Conservation (phyloP, 305 asterid genomes). For the Stenogyne calaminthoides region DNA sequence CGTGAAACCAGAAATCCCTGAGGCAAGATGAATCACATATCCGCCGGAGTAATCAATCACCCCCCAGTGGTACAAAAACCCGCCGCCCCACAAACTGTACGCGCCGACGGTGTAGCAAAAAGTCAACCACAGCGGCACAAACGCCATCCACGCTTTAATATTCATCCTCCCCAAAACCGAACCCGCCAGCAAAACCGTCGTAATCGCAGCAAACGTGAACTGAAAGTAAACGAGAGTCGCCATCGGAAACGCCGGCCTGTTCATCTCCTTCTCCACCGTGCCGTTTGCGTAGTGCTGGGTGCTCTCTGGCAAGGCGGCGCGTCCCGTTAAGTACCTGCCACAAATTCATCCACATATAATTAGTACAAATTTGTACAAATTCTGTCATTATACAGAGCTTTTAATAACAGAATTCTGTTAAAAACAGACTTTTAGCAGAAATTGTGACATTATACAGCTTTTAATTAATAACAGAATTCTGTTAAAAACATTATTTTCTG, state of each 20-base stretch:
- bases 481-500: no score
- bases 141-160: constrained; percentile 81
- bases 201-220: constrained; percentile 80
- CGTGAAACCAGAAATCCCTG: constrained; percentile 80
- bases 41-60: constrained; percentile 85
- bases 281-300: constrained; percentile 46
- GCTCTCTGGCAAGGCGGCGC: constrained; percentile 69
- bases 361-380: no score
- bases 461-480: no score
- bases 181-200: constrained; percentile 69
- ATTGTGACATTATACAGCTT: no score
- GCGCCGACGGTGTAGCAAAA: constrained; percentile 77
- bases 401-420: no score
- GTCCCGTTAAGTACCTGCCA: constrained; percentile 42
- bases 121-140: constrained; percentile 75
- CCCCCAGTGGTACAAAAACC: constrained; percentile 74
- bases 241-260: constrained; percentile 67
- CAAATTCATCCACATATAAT: background rate
- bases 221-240: constrained; percentile 80
- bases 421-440: no score
- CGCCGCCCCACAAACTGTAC: constrained; percentile 81
- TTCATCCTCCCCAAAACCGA: constrained; percentile 77
- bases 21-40: constrained; percentile 74
- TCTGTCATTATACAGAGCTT: no score
- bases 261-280: constrained; percentile 47